A percentile compares a stretch with the other conserved stretches of the same genome.
These are phyloP conservation scores for Austroboletus festivus DNA, from an alignment of 768 basidiomycete genomes.

Conservation along the genomic window DNA sequence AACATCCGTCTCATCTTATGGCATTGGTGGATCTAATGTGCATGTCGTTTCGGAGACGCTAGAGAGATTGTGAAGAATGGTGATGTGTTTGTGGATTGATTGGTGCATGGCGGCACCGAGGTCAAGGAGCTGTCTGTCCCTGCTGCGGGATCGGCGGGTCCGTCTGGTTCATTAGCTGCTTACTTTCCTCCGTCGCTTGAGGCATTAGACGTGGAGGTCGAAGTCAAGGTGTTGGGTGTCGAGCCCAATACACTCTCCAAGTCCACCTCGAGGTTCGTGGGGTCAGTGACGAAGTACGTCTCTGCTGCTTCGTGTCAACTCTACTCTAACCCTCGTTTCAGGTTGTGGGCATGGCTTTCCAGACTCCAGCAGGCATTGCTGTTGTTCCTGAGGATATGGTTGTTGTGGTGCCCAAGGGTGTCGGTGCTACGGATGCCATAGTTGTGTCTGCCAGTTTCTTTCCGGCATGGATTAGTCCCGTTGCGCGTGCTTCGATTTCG, in stretches of 20 bases:
- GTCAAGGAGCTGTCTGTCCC: constrained; percentile 14
- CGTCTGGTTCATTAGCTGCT: constrained; percentile 14
- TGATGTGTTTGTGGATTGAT: constrained; percentile 27
- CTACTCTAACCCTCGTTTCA: constrained; percentile 4
- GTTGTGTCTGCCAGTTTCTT: constrained; percentile 22
- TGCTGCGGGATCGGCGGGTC: constrained; percentile 12
- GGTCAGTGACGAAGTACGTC: constrained; percentile 8
- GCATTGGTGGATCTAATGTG: constrained; percentile 35
- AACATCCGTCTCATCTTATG: constrained; percentile 33
- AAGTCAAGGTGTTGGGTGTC: constrained; percentile 14
- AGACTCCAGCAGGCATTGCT: constrained; percentile 14
- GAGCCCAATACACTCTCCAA: constrained; percentile 3
- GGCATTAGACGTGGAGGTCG: constrained; percentile 19
- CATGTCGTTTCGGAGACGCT: constrained; percentile 31
- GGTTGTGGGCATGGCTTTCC: constrained; percentile 20
- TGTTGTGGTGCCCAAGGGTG: constrained; percentile 11
- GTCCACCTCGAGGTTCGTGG: constrained; percentile 18
- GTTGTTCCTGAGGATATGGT: constrained; percentile 13
- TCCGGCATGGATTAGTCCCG: constrained; percentile 28
- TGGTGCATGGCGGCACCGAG: constrained; percentile 26
- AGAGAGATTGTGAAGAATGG: constrained; percentile 26
- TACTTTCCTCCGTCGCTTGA: constrained; percentile 18
- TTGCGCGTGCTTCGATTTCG: constrained; percentile 14
- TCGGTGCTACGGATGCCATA: constrained; percentile 18
- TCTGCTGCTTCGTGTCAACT: background rate